Evolutionary conservation across 768 basidiomycete genomes (phyloP), one percentile per base, ranked within the genome.

Genomic region (Mrakia gelida): DNA sequence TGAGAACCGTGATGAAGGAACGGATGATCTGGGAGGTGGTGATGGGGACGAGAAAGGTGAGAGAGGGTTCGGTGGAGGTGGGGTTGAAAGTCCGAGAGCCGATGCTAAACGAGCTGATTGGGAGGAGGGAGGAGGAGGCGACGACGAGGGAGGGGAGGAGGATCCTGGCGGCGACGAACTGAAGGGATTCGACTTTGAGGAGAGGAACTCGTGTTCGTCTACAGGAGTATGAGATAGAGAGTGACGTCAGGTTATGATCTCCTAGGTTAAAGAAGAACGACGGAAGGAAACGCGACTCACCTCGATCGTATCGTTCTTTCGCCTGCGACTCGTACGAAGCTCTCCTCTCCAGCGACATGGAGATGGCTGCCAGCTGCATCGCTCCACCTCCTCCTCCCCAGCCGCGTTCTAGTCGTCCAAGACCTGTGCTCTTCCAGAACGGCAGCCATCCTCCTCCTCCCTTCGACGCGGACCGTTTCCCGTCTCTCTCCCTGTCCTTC

Each of bases 401-500:
- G 0, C 34, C 34, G 8, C 3, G 26, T 26, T 41, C 67, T 23
- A 41, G 34, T 9, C 67, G 67, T 3, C 67, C 67, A 13, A 70
- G 21, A 13, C 26, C 26, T 11, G 34, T 41, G 5, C 41, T 41
- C 38, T 15, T 70, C 67, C 67, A 70, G 34, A 70, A 70, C 21
- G 67, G 67, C 67, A 70, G 21, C 67, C 67, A 70, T 11, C 67
- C 67, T 41, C 32, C 21, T 34, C 67, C 67, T 70, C 67, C 67
- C 38, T 70, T 70, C 6, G 38, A 26, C 41, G 67, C 23, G 13
- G 34, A 70, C 67, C 41, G 32, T 18, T 43, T 41, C 38, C 34
- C 38, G 6, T 70, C 23, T 26, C 41, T 70, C 38, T 41, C 34
- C 67, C 67, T 34, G 34, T 70, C 67, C 67, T 43, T 70, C 26